Evolutionary conservation across 306 rosid genomes (phyloP), one percentile per base, ranked within the genome.

Genomic region (Inga leiocalycina): DNA sequence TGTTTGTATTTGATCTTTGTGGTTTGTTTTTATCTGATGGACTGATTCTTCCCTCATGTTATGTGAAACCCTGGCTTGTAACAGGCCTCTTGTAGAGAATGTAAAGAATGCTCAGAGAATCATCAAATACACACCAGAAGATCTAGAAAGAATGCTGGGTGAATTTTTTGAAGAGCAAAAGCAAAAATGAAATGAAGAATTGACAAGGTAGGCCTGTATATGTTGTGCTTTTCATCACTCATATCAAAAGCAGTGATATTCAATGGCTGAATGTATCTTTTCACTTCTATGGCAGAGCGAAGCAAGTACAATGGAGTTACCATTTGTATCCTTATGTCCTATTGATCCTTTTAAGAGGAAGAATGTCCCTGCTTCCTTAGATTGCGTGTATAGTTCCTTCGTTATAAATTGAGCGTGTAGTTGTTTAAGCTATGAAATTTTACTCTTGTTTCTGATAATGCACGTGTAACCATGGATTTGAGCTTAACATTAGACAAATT

Each of bases 151-250:
- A n/a, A 96, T 96, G 98, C 73, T 96, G 82, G 97, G 98, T 12
- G 99, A 96, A 66, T 96, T 96, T 88, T 96, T 96, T 27, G 99
- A 96, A 85, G 99, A 45, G 99, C 54, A 96, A 91, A 87, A 93
- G 82, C 79, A 45, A 90, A 85, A 91, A 57, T 7, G 99, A 95
- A 75, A 90, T 22, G 30, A 69, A 9, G 51, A 45, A 66, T 16
- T 44, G 13, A 80, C 67, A n/a, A 64, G 83, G 87, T 80, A 66
- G 15, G 70, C 17, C 8, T 64, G 2, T 45, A 64, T 64, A 30
- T 41, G 13, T 54, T 32, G 57, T 52, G 70, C 35, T 54, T 39
- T 51, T 56, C 52, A 35, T 64, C 76, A 15, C 75, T 20, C 13
- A 41, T 39, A 43, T 37, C 44, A 19, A 10, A 49, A 22, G 34